Base-by-base conservation (phyloP, 2,329 filamentous ascomycete species). In the Harringtonia aguacate region DNA sequence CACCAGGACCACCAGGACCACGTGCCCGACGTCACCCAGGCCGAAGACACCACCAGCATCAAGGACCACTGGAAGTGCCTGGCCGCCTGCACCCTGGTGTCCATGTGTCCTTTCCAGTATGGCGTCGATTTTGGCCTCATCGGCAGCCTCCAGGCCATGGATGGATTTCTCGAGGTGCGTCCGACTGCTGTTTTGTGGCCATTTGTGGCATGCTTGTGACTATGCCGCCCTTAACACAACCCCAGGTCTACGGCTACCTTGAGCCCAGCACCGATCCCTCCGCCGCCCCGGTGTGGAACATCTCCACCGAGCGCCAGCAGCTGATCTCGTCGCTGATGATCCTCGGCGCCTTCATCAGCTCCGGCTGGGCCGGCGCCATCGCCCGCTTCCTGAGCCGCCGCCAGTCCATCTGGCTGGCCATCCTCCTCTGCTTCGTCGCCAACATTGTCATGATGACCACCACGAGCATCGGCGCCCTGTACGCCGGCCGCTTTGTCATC, bases 371-470 rank as follows among this genome's bases (percentile, higher is more conserved):
- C 2, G 68, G 67, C 0, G 54, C 63, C 21, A 62, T 60, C 4
- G 63, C 64, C 0, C 50, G 52, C 1, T 50, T 53, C 47, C 13
- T 67, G 50, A 50, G 55, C 48, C 50, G 62, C 7, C 62, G 59
- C 28, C 48, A 61, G 21, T 64, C 62, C 24, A 58, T 70, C 8
- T 69, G 66, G 66, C 47, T 64, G 4, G 72, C 71, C 2, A 70
- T 68, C 45, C n/a, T 68, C 2, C 55, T 72, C 9, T 74, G 71
- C 49, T 64, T 61, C 48, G 57, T 71, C 4, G 62, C 72, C 15
- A 76, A 76, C 48, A 59, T 75, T 17, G 64, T 77, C 52, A 77
- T 77, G 73, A 77, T 77, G 71, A 63, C 67, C 4, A 75, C 71
- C 0, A 66, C 62, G 8, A 56, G 61, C 44, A 74, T 79, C 31